Evolutionary conservation across 495 filamentous ascomycete genomes (phyloP).

Genomic region (Penicillium canariense): DNA sequence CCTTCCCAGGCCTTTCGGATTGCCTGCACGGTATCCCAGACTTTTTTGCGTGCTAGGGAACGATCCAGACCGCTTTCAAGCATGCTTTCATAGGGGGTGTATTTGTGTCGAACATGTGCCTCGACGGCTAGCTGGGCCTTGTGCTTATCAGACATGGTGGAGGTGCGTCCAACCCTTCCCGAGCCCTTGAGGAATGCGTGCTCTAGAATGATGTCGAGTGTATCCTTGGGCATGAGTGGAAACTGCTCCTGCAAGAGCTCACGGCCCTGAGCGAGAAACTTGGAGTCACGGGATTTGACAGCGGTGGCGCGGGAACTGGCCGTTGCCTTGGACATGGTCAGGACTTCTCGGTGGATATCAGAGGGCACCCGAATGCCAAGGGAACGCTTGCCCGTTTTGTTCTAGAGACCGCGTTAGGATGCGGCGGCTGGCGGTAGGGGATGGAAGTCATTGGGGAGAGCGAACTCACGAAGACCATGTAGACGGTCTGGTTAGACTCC

Average conservation of each 20-base stretch:
- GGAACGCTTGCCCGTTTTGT: slow-evolving; percentile 31
- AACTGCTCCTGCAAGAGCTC: slow-evolving; percentile 36
- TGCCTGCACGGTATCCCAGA: slow-evolving; percentile 26
- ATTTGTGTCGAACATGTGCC: slow-evolving; percentile 50
- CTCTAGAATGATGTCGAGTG: slow-evolving; percentile 37
- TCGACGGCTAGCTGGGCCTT: slow-evolving; percentile 47
- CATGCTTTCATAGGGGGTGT: slow-evolving; percentile 47
- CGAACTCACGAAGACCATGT: slow-evolving; percentile 41
- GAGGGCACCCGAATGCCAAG: slow-evolving; percentile 49
- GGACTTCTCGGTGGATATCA: slow-evolving; percentile 34
- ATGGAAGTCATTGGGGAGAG: too few species aligned
- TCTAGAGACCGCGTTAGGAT: slow-evolving; percentile 15
- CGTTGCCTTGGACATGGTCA: slow-evolving; percentile 32
- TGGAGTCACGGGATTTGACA: slow-evolving; percentile 37
- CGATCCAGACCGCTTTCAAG: slow-evolving; percentile 28
- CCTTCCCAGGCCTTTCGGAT: slow-evolving; percentile 37
- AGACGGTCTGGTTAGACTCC: slow-evolving; percentile 37
- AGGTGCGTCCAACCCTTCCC: slow-evolving; percentile 47
- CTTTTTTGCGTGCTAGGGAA: slow-evolving; percentile 24
- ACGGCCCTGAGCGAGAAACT: slow-evolving; percentile 30
- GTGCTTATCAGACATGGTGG: slow-evolving; percentile 30
- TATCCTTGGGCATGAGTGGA: slow-evolving; percentile 41
- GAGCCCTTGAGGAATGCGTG: slow-evolving; percentile 51
- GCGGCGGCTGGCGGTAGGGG: neutral
- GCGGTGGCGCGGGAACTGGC: slow-evolving; percentile 39